Base-by-base conservation (phyloP, 306 rosid species). In the Macrotyloma uniflorum region DNA sequence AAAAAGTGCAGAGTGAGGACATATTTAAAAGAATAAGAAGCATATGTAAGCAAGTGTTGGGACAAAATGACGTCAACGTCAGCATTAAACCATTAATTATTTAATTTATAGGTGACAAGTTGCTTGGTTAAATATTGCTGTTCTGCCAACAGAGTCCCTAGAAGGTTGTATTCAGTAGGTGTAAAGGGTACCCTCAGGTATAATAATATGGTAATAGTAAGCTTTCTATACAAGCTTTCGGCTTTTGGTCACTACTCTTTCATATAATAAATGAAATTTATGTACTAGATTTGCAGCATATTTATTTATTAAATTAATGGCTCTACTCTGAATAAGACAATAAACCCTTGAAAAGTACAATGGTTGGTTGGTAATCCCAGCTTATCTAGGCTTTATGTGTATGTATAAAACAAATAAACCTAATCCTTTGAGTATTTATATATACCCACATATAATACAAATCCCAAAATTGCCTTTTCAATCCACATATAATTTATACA, bases 291-390 rank as follows among this genome's bases (percentile, higher is more conserved):
- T 85, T 82, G 59, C 35, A 67, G 45, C 55, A 77, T 22, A 73
- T 59, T 72, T 66, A 18, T 67, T 45, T 43, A 62, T 73, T 61
- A 42, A 72, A 20, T 20, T 53, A 70, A 81, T 65, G 80, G 70
- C 68, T n/a, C 82, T 77, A 70, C 77, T 38, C 61, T 79, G 77
- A 79, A 69, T 79, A 82, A 79, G 88, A 85, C 88, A 85, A 85
- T 33, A 85, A 74, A 69, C 76, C 76, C 57, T 64, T 63, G 9
- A 53, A 75, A 75, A 70, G 71, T 71, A 47, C 79, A 47, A 6
- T 20, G 26, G 78, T 76, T 79, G 66, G 74, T 76, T 86, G 66
- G 74, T 82, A 38, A 66, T 75, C 75, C 72, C 12, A 77, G n/a
- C 76, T 74, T 74, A 46, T 80, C 80, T 42, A 59, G 82, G 69